Evolutionary conservation across 1,139 yeast genomes (phyloP).

Genomic region (Pichia cactophila): DNA sequence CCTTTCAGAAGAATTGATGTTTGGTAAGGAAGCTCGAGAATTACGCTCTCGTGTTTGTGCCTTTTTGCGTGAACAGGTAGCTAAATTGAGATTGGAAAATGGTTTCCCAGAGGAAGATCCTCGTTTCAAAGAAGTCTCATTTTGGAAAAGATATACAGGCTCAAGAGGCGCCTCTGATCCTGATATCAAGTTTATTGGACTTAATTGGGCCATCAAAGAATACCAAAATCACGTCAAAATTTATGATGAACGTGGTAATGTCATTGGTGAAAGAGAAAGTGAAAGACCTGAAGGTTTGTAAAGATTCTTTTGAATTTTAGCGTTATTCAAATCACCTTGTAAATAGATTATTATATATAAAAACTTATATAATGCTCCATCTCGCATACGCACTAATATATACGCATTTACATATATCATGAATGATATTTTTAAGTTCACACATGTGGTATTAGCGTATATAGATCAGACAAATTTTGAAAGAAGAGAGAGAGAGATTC

Average conservation of each 20-base stretch:
- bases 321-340: not conserved
- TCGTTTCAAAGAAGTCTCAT: conserved; percentile 56
- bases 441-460: no score
- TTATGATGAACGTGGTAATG: conserved; percentile 28
- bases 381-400: not conserved
- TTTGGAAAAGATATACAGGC: conserved; percentile 62
- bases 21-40: conserved; percentile 54
- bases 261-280: conserved; percentile 15
- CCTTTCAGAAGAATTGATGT: conserved; percentile 51
- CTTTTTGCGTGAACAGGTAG: conserved; percentile 56
- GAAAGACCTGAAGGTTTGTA: conserved; percentile 15
- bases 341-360: not conserved
- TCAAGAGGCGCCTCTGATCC: conserved; percentile 64
- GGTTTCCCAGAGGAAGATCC: conserved; percentile 51
- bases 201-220: conserved; percentile 73
- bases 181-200: conserved; percentile 60
- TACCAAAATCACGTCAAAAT: conserved; percentile 48
- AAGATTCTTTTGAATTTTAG: not conserved
- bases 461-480: no score
- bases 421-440: no score
- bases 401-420: no score
- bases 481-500: not conserved
- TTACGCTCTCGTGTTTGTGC: conserved; percentile 68
- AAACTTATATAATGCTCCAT: not conserved
- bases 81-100: conserved; percentile 46